A percentile compares a stretch with the other conserved stretches of the same genome.
Evolutionary conservation across 306 rosid genomes (phyloP).

Genomic region (Vachellia collinsii): DNA sequence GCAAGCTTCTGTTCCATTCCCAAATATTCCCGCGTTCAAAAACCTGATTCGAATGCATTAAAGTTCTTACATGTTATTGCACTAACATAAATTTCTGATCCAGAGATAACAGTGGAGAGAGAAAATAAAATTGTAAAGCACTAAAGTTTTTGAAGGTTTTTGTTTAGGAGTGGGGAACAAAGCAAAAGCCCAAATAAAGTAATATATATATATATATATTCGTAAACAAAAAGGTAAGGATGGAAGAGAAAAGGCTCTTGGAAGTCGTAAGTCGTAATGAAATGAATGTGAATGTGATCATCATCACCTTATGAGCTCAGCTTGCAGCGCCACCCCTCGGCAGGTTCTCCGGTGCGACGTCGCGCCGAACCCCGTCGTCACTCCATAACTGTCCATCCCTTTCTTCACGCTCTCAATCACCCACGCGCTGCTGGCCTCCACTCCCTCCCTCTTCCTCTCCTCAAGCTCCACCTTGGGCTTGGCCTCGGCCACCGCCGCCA

Average conservation of each 20-base stretch:
- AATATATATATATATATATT: no score
- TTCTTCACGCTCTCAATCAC: constrained; percentile 65
- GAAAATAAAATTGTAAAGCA: no score
- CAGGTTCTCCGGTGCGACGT: constrained; percentile 67
- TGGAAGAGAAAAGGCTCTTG: no score
- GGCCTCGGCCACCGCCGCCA: constrained; percentile 59
- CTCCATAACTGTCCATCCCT: constrained; percentile 70
- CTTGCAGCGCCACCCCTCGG: constrained; percentile 64
- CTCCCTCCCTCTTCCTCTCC: constrained; percentile 53
- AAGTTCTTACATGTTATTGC: no score
- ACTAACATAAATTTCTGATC: no score
- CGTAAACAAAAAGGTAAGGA: no score
- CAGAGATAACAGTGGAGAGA: no score
- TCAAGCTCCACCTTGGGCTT: constrained; percentile 49
- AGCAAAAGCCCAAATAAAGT: no score
- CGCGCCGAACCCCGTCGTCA: constrained; percentile 79
- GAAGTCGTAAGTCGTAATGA: no score
- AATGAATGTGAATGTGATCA: no score
- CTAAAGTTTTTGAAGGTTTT: no score
- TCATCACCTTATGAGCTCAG: constrained; percentile 64
- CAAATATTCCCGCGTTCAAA: constrained; percentile 44
- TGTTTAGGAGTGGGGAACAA: no score
- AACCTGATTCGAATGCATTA: constrained; percentile 16
- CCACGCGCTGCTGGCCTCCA: constrained; percentile 76
- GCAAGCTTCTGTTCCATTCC: constrained; percentile 24